A percentile compares a stretch with the other conserved stretches of the same genome.
These are phyloP conservation scores for Cordia subcordata DNA, from an alignment of 257 asterid genomes.

Conservation along the genomic window DNA sequence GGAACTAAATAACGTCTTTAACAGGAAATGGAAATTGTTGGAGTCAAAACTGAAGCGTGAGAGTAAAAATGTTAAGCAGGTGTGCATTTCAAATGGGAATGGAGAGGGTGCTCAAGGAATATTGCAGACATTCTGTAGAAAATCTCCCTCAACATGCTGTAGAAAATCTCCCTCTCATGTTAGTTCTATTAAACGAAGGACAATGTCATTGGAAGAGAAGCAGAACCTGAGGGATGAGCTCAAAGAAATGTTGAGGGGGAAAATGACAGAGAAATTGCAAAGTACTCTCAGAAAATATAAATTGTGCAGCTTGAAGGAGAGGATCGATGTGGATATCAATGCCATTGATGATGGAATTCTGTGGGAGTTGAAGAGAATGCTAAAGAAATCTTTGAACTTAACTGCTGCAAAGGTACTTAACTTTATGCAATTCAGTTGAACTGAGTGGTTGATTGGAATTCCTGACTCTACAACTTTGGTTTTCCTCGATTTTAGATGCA, in stretches of 20 bases:
- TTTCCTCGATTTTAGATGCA: conserved; percentile 15
- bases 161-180: conserved; percentile 6
- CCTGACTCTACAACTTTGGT: background rate
- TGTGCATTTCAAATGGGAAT: conserved; percentile 8
- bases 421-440: background rate
- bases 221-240: conserved; percentile 33
- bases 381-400: conserved; percentile 22
- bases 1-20: conserved; percentile 37
- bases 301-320: conserved; percentile 9
- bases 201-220: conserved; percentile 38
- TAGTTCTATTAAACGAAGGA: conserved; percentile 17
- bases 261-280: conserved; percentile 30
- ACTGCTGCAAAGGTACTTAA: conserved; percentile 32
- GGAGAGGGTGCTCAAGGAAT: conserved; percentile 12
- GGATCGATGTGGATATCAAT: conserved; percentile 17
- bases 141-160: conserved; percentile 3
- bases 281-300: conserved; percentile 25
- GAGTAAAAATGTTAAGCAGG: conserved; percentile 19
- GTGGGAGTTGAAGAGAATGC: conserved; percentile 40
- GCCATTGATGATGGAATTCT: conserved; percentile 35
- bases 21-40: conserved; percentile 47
- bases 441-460: background rate
- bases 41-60: conserved; percentile 36
- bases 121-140: conserved; percentile 6
- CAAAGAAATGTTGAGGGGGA: conserved; percentile 27